Evolutionary conservation across 2,329 filamentous ascomycete species (phyloP), one percentile per base, ranked within the genome.

Genomic region (Fusarium fracticaudum): DNA sequence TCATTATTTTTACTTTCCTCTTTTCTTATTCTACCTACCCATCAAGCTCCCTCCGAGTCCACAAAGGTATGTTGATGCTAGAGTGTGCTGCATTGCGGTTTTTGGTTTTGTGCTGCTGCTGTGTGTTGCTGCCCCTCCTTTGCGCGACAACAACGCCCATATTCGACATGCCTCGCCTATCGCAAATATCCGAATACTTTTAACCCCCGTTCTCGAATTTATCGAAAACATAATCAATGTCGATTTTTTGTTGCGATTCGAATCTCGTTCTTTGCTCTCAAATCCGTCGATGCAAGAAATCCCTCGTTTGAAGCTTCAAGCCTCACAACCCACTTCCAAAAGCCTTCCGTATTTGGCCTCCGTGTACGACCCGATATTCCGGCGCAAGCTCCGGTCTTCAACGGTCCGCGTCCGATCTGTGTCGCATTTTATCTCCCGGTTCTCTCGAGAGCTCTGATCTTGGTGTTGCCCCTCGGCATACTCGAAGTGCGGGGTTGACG

Each of bases 281-380:
- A 29, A 55, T 55, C 44, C 64, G 50, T 31, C 57, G 51, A 65
- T 54, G 18, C 47, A 64, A 69, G 54, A 74, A 74, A 74, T 74
- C 71, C 69, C 71, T 64, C 71, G 69, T 74, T 62, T 66, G 60
- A 62, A 37, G 33, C 60, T 66, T 68, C 60, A 44, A 44, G 58
- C 31, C 35, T 31, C 50, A 53, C 35, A 43, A 55, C 33, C 38
- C 51, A 51, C 48, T 47, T 59, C 37, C 43, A 60, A 63, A 50
- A 31, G 44, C 43, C 62, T 54, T 44, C 73, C 63, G 55, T 38
- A 53, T 51, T 31, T 64, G 55, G 35, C 50, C 44, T 70, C 68
- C 70, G 72, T 77, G 77, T 78, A 70, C 75, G 72, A 78, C 77
- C 72, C 70, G 76, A 74, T 26, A 59, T 54, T 40, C 45, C 68